Evolutionary conservation across 257 asterid genomes (phyloP).

Genomic region (Solanum pimpinellifolium): DNA sequence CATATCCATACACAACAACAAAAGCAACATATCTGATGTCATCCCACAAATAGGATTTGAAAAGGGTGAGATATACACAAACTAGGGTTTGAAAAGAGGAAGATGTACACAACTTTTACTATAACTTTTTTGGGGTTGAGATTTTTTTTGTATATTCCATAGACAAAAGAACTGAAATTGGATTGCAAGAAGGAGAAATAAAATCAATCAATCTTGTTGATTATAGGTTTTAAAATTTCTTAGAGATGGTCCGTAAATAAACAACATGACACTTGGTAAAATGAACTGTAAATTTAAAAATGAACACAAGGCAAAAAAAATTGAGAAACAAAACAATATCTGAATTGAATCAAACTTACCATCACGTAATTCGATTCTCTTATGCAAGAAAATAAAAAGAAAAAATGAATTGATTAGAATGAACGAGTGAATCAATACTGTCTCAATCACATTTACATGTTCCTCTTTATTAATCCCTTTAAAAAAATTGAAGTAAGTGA

Average conservation of each 20-base stretch:
- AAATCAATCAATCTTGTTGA: not conserved
- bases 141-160: too few species aligned
- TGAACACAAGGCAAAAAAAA: not conserved
- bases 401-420: not conserved
- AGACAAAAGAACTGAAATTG: too few species aligned
- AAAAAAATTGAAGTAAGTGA: not conserved
- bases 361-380: not conserved
- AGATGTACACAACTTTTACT: too few species aligned
- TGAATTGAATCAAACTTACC: not conserved
- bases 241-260: not conserved
- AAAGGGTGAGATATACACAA: not conserved
- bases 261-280: not conserved
- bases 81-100: too few species aligned
- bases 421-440: not conserved
- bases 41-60: not conserved
- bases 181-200: not conserved
- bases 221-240: not conserved
- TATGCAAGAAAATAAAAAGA: not conserved
- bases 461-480: not conserved
- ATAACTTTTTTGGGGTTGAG: not conserved
- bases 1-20: too few species aligned
- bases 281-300: too few species aligned
- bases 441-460: not conserved
- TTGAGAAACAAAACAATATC: not conserved
- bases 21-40: too few species aligned